Conservation (phyloP, 2,329 filamentous ascomycete genomes). For the Rhynchosporium secalis region DNA sequence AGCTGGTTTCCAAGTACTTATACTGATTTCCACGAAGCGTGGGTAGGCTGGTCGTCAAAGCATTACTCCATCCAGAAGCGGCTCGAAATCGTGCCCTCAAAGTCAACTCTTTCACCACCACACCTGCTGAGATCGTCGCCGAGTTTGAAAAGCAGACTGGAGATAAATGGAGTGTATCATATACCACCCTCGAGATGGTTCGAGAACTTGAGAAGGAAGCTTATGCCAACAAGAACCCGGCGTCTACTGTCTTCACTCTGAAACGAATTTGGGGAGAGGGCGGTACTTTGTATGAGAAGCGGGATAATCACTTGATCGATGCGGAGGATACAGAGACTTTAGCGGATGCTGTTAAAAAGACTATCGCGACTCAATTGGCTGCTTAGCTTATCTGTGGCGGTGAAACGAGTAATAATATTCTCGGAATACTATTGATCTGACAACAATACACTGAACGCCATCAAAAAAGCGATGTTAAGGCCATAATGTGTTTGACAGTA, state of each 20-base stretch:
- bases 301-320: conserved; percentile 63
- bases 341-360: conserved; percentile 45
- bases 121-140: conserved; percentile 41
- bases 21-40: conserved; percentile 46
- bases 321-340: conserved; percentile 55
- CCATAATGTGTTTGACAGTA: too few species aligned
- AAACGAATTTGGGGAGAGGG: conserved; percentile 73
- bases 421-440: neutral
- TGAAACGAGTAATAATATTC: too few species aligned
- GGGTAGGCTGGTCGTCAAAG: conserved; percentile 41
- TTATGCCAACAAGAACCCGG: conserved; percentile 54
- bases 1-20: conserved; percentile 34
- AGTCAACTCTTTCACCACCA: conserved; percentile 42
- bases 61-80: conserved; percentile 41
- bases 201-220: conserved; percentile 57
- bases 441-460: too few species aligned
- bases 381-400: neutral
- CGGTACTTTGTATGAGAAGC: conserved; percentile 67
- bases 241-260: conserved; percentile 59
- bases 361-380: conserved; percentile 27
- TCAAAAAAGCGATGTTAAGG: too few species aligned
- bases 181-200: conserved; percentile 43
- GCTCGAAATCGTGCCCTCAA: conserved; percentile 40
- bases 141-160: conserved; percentile 41
- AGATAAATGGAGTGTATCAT: conserved; percentile 40